phyloP scores from a whole-genome alignment of 2,329 filamentous ascomycete species.

The Fusarium sambucinum region DNA sequence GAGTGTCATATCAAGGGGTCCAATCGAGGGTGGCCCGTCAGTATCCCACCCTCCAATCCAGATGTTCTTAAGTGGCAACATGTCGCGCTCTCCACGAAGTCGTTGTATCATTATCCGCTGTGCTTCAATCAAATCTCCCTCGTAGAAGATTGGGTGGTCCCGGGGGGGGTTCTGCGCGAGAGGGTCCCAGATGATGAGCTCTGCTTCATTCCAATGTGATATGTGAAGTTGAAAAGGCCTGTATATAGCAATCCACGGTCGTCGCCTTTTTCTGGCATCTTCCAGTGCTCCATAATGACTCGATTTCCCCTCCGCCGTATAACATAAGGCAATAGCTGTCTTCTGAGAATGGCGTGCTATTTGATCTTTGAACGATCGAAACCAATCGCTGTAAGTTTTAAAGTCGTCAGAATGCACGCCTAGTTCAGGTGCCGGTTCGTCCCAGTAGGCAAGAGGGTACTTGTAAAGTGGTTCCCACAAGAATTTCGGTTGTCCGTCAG shows the following conservation, averaged over 20 bases:
- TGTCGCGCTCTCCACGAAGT: conserved; percentile 48
- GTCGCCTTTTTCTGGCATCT: conserved; percentile 48
- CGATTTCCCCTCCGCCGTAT: conserved; percentile 59
- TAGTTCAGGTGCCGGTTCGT: conserved; percentile 41
- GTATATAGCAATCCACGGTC: conserved; percentile 65
- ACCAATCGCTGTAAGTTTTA: conserved; percentile 43
- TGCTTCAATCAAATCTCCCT: conserved; percentile 57
- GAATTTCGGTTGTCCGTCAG: not conserved
- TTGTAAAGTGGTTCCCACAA: conserved; percentile 51
- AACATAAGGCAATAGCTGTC: conserved; percentile 60
- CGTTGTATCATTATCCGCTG: conserved; percentile 60
- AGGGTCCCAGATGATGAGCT: conserved; percentile 69
- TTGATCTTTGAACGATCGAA: conserved; percentile 34
- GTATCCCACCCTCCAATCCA: conserved; percentile 59
- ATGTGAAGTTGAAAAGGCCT: conserved; percentile 58
- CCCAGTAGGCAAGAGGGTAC: conserved; percentile 58
- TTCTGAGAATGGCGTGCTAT: conserved; percentile 16
- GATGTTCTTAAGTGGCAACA: conserved; percentile 55
- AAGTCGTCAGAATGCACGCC: conserved; percentile 37
- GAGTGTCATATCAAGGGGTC: conserved; percentile 60
- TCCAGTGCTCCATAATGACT: conserved; percentile 41
- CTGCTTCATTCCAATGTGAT: conserved; percentile 51
- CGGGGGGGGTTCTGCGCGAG: conserved; percentile 47
- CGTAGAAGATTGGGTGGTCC: conserved; percentile 31
- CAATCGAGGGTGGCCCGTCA: conserved; percentile 18